Base-by-base conservation (phyloP, 2,329 filamentous ascomycete genomes). In the Colletotrichum destructivum region DNA sequence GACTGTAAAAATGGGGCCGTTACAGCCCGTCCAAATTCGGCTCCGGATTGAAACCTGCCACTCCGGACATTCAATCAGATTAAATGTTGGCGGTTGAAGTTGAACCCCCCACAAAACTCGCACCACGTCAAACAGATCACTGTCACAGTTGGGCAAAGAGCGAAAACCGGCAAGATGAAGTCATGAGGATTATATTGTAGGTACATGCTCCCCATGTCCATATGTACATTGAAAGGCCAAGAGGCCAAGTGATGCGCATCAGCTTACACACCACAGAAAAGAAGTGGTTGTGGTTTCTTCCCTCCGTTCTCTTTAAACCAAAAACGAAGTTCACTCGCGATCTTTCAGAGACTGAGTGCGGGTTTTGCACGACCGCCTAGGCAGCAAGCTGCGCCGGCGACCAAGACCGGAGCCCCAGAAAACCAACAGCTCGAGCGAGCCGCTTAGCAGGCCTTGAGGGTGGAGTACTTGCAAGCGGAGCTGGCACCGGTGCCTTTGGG, bases 401-500 rank as follows among this genome's bases (percentile, higher is more conserved):
- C 44, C 42, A 23, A 62, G 61, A 70, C 52, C 44, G 13, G 47
- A 23, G 31, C 7, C 7, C 23, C n/a, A 38, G 38, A 47, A 52
- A 35, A 52, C 49, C 2, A 13, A 21, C 13, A 4, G 40, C 44
- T 18, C 18, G 5, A 49, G 57, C 59, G 46, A 63, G 59, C 35
- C 71, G 69, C 69, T 68, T 71, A 73, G 68, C 71, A 73, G n/a
- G 71, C 51, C 71, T 64, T 64, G 71, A 68, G 21, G 55, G 46
- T 46, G 49, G 71, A 52, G 68, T 61, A 71, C 68, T 73, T 73
- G 71, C 71, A 73, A 15, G 62, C 23, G 44, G 4, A 0, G 15
- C 23, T 42, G 38, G 55, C 2, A 44, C 71, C 71, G 13, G 47
- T 21, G 15, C 31, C 31, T 35, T 35, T 35, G 9, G 7, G 8